phyloP scores from a whole-genome alignment of 1,284 basidiomycete species.

The Athelia sp. region DNA sequence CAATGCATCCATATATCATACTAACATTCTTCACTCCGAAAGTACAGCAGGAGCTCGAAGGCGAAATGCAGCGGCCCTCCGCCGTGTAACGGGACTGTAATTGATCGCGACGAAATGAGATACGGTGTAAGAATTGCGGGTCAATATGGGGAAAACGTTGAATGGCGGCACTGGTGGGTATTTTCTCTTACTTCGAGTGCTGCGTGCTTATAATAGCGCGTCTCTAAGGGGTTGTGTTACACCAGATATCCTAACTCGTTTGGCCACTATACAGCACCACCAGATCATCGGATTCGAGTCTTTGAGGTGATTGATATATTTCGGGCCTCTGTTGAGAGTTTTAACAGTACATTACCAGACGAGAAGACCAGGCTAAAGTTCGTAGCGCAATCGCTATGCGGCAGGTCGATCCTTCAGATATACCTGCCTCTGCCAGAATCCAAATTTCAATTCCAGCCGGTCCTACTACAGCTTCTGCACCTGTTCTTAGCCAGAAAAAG shows the following conservation, averaged over 20 bases:
- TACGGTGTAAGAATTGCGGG: slow-evolving; percentile 47
- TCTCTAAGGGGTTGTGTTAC: slow-evolving; percentile 66
- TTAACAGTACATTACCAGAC: slow-evolving; percentile 24
- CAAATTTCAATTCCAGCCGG: slow-evolving; percentile 1
- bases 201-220: slow-evolving; percentile 2
- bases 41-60: slow-evolving; percentile 69
- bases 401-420: slow-evolving; percentile 49
- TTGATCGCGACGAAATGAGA: slow-evolving; percentile 52
- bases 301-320: slow-evolving; percentile 37
- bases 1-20: no score
- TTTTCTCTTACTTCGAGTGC: slow-evolving; percentile 1
- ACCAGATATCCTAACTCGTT: slow-evolving; percentile 42
- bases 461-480: not conserved
- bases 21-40: no score
- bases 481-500: slow-evolving; percentile 26
- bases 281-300: slow-evolving; percentile 43
- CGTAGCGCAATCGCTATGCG: slow-evolving; percentile 47
- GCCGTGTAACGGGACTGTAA: slow-evolving; percentile 51
- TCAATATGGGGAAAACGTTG: slow-evolving; percentile 55
- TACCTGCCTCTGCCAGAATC: slow-evolving; percentile 37
- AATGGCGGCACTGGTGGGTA: slow-evolving; percentile 70
- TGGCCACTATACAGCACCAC: slow-evolving; percentile 40
- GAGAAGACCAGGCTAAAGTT: slow-evolving; percentile 58
- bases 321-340: not conserved
- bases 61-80: slow-evolving; percentile 62